A percentile compares a stretch with the other conserved stretches of the same genome.
These are phyloP conservation scores for Starmerella bombi DNA, from an alignment of 805 yeast genomes.

Conservation along the genomic window DNA sequence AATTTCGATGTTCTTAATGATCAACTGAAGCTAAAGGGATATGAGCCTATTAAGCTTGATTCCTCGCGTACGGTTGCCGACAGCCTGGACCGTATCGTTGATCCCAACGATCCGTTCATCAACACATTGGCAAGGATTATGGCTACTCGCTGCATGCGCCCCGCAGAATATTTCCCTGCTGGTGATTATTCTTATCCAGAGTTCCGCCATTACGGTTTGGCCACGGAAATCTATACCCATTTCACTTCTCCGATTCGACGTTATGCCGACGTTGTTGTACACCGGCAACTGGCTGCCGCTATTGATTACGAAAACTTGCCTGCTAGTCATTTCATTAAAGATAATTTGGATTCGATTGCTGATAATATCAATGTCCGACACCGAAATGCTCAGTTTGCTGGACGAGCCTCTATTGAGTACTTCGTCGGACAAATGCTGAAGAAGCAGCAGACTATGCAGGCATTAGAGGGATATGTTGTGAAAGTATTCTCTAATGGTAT, in stretches of 20 bases:
- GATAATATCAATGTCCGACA: conserved; percentile 86
- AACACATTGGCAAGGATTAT: conserved; percentile 86
- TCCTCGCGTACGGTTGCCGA: conserved; percentile 87
- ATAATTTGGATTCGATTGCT: conserved; percentile 77
- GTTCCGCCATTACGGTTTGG: conserved; percentile 91
- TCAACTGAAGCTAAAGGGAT: conserved; percentile 70
- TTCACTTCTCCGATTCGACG: conserved; percentile 97
- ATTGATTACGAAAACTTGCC: conserved; percentile 83
- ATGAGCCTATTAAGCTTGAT: conserved; percentile 61
- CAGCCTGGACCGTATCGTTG: conserved; percentile 78
- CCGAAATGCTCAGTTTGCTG: conserved; percentile 97
- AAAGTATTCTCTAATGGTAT: conserved; percentile 90
- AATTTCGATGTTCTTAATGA: conserved; percentile 84
- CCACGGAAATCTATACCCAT: conserved; percentile 94
- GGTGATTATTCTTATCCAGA: conserved; percentile 85
- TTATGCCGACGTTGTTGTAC: conserved; percentile 95
- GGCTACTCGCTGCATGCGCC: conserved; percentile 99
- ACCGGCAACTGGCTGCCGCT: conserved; percentile 96
- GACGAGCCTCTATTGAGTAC: conserved; percentile 93
- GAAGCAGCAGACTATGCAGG: conserved; percentile 57
- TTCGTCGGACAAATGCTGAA: conserved; percentile 97
- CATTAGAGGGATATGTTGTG: conserved; percentile 67
- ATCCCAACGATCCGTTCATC: conserved; percentile 74
- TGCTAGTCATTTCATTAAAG: conserved; percentile 71
- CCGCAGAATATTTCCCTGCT: conserved; percentile 92